A percentile compares a stretch with the other conserved stretches of the same genome.
phyloP scores from a whole-genome alignment of 345 rosid species.

The Capsella bursapastoris region DNA sequence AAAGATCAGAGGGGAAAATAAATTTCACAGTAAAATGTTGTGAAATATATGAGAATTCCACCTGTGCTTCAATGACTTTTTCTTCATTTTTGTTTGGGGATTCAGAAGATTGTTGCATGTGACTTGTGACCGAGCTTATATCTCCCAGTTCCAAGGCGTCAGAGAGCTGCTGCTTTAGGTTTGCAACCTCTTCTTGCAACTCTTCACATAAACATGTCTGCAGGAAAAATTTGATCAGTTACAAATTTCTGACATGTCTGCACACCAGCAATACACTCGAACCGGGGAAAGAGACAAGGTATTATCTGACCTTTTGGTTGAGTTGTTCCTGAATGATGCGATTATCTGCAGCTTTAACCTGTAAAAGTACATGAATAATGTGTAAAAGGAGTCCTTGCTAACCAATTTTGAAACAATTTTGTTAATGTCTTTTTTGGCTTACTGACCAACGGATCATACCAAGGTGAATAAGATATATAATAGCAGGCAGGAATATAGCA shows the following conservation, averaged over 20 bases:
- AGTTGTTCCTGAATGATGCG: slow-evolving; percentile 95
- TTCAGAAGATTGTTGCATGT: slow-evolving; percentile 31
- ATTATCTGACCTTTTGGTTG: slow-evolving; percentile 67
- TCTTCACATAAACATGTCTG: slow-evolving; percentile 80
- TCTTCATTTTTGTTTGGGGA: slow-evolving; percentile 26
- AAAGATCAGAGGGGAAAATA: slow-evolving; percentile 5
- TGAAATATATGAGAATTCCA: slow-evolving; percentile 35
- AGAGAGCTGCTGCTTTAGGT: slow-evolving; percentile 78
- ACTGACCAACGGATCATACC: neutral
- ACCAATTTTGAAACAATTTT: neutral
- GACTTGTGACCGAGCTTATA: slow-evolving; percentile 33
- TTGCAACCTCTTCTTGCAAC: slow-evolving; percentile 70
- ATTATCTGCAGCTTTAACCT: slow-evolving; percentile 97
- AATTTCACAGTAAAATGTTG: slow-evolving; percentile 8
- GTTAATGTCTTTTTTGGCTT: neutral
- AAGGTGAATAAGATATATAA: slow-evolving; percentile 7
- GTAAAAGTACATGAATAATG: slow-evolving; percentile 34
- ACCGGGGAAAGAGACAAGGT: neutral
- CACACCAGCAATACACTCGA: slow-evolving; percentile 26
- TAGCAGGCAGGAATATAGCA: slow-evolving; percentile 17
- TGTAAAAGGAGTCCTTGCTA: neutral
- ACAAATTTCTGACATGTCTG: slow-evolving; percentile 21
- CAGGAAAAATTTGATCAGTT: slow-evolving; percentile 32
- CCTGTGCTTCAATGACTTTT: slow-evolving; percentile 38
- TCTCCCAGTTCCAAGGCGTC: slow-evolving; percentile 60